A percentile compares a stretch with the other conserved stretches of the same genome.
Conservation (phyloP, 108 stramenopile species). For the Aureococcus anophagefferens region DNA sequence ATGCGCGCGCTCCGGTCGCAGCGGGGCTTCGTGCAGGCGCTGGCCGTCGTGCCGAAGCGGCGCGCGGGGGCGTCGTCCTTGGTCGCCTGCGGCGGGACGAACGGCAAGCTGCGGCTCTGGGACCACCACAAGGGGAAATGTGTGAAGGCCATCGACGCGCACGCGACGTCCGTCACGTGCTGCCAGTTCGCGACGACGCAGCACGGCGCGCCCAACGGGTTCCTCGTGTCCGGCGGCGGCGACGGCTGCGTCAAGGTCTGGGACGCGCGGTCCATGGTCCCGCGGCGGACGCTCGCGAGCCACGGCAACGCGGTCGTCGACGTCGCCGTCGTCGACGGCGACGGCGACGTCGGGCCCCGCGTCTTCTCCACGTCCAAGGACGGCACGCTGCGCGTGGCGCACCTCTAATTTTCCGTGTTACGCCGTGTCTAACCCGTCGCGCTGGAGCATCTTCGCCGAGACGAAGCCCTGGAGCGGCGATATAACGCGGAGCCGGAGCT, state of each 20-base stretch:
- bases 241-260: neutral
- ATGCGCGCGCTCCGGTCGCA: neutral
- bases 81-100: neutral
- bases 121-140: neutral
- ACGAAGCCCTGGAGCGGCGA: no score
- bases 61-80: neutral
- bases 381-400: neutral
- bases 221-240: neutral
- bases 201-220: neutral
- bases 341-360: neutral
- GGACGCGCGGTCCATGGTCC: neutral
- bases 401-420: no score
- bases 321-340: neutral
- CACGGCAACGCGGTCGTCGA: neutral
- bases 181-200: neutral
- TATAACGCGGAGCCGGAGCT: no score
- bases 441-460: no score
- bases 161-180: neutral
- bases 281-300: neutral
- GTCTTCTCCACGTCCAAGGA: neutral
- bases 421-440: no score
- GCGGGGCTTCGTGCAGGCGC: neutral
- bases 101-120: neutral
- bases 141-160: neutral
- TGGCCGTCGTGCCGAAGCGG: neutral